These are phyloP conservation scores for Salix exigua DNA, from an alignment of 345 rosid genomes.

Conservation along the genomic window DNA sequence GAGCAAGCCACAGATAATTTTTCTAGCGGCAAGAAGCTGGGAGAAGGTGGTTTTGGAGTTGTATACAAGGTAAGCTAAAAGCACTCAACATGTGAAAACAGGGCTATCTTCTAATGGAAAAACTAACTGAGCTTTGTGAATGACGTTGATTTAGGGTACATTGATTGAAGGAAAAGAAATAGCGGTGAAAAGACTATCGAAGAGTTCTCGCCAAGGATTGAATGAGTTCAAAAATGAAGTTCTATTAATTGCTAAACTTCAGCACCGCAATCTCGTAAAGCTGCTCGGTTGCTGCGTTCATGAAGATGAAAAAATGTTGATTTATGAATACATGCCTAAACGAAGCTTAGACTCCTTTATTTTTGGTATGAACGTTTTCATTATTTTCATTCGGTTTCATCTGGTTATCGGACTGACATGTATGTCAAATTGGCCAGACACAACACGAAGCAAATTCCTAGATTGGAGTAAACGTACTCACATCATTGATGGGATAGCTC, in stretches of 20 bases:
- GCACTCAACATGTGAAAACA: too few relatives aligned
- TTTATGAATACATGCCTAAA: constrained; percentile 4
- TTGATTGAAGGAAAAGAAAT: neutral
- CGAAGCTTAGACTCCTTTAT: constrained; percentile 3
- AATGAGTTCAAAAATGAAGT: constrained; percentile 3
- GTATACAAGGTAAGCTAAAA: neutral
- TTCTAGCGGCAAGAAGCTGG: neutral
- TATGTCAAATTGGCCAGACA: neutral
- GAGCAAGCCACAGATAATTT: neutral
- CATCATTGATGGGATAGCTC: constrained; percentile 4
- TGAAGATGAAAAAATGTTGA: neutral
- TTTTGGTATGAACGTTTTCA: neutral
- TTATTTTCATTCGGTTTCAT: neutral
- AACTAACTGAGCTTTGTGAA: too few relatives aligned
- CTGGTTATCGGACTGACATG: neutral
- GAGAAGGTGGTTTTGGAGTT: neutral
- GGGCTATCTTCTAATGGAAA: neutral
- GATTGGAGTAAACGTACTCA: neutral
- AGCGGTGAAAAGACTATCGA: constrained; percentile 2
- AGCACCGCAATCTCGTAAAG: constrained; percentile 2
- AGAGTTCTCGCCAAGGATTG: neutral
- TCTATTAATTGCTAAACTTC: neutral
- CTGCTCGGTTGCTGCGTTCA: constrained; percentile 1
- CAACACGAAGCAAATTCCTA: neutral
- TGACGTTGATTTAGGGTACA: neutral